Evolutionary conservation across 176 grass and related monocot genomes (phyloP).

Genomic region (Oryza nivara): DNA sequence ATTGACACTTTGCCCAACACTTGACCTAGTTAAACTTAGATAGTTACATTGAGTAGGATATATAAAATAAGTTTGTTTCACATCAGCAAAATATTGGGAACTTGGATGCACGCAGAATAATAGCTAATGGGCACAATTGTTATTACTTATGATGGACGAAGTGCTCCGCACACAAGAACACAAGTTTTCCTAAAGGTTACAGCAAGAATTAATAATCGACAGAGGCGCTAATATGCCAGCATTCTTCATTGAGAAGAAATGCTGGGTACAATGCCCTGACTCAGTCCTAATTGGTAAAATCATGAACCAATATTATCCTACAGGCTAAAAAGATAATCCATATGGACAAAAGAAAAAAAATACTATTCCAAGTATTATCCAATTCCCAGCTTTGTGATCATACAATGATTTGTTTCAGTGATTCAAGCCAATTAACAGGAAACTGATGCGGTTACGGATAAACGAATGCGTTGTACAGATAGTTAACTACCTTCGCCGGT

Average conservation of each 20-base stretch:
- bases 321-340: background rate
- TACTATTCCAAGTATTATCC: no score
- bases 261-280: no score
- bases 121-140: background rate
- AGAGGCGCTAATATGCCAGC: no score
- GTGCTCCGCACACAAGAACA: background rate
- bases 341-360: background rate
- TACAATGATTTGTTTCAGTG: background rate
- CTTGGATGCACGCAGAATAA: background rate
- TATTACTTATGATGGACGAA: background rate
- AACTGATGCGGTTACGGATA: background rate
- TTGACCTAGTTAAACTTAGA: background rate
- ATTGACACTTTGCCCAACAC: background rate
- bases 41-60: background rate
- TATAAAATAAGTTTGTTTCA: background rate
- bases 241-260: no score
- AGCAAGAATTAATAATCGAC: background rate
- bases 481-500: conserved; percentile 53
- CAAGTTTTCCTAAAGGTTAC: background rate
- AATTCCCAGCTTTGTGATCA: background rate
- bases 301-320: no score
- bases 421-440: background rate
- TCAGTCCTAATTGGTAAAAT: no score
- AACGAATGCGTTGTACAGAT: background rate
- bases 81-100: background rate